Percentiles rank a stretch among this genome's conserved stretches.
phyloP scores from a whole-genome alignment of 1,284 basidiomycete species.

The Ceratobasidium theobromae region DNA sequence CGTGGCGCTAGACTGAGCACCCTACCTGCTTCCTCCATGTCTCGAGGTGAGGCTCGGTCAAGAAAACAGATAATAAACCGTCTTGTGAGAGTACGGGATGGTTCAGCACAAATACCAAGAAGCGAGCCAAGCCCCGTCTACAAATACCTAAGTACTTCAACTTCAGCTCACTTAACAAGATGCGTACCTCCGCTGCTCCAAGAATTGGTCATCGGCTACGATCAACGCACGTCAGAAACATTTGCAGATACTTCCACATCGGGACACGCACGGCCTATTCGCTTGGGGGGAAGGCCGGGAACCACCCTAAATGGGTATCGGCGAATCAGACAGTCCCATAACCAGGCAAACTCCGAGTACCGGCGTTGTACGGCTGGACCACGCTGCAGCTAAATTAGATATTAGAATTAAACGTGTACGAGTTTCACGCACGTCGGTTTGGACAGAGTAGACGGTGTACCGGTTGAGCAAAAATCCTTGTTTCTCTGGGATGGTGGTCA shows the following conservation, averaged over 20 bases:
- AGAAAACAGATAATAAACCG: constrained; percentile 75
- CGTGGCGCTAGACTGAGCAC: not conserved
- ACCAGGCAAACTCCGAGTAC: constrained; percentile 88
- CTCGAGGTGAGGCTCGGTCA: constrained; percentile 80
- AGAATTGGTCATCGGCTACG: constrained; percentile 79
- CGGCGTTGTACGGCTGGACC: constrained; percentile 66
- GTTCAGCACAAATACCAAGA: constrained; percentile 81
- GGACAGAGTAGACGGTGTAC: constrained; percentile 77
- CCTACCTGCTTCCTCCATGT: constrained; percentile 73
- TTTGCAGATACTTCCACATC: not conserved
- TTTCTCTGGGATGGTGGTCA: constrained; percentile 70
- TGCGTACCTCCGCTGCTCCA: constrained; percentile 82
- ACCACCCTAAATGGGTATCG: constrained; percentile 91
- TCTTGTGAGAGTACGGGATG: constrained; percentile 89
- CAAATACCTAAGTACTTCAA: not conserved
- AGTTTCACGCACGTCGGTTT: constrained; percentile 65
- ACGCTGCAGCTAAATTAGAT: constrained; percentile 50
- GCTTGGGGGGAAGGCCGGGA: constrained; percentile 85
- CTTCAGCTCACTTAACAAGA: not conserved
- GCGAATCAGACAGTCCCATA: constrained; percentile 78
- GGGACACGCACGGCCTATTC: constrained; percentile 71
- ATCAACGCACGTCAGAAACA: not conserved
- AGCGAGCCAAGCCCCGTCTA: constrained; percentile 80
- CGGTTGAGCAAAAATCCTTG: constrained; percentile 87
- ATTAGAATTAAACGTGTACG: no score